Percentiles rank a stretch among this genome's conserved stretches.
Conservation (phyloP, 2,329 filamentous ascomycete genomes). For the Colletotrichum sp. region DNA sequence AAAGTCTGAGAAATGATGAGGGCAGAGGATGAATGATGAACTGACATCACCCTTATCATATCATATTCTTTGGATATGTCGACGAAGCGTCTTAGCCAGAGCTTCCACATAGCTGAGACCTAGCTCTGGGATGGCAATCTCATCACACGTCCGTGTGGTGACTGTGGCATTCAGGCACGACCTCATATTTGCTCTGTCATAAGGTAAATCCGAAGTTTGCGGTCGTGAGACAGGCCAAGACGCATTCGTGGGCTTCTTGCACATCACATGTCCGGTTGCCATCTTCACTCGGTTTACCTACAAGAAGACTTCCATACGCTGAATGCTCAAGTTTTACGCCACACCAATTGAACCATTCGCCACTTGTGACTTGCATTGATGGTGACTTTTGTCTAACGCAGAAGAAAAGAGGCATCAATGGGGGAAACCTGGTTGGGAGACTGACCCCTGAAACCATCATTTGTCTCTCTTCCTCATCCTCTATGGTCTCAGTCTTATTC, state of each 20-base stretch:
- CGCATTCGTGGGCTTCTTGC: rapidly evolving
- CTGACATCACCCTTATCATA: rapidly evolving
- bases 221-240: rapidly evolving
- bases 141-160: no score
- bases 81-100: neutral
- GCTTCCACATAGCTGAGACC: no score
- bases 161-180: no score
- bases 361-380: neutral
- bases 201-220: rapidly evolving
- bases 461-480: rapidly evolving
- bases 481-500: neutral
- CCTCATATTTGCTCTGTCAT: rapidly evolving
- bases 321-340: neutral
- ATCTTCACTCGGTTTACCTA: neutral
- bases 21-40: no score
- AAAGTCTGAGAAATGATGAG: rapidly evolving
- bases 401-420: neutral
- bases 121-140: no score
- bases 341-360: neutral
- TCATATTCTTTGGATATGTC: neutral
- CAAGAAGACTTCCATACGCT: rapidly evolving
- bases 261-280: rapidly evolving
- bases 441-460: neutral
- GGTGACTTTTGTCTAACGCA: neutral
- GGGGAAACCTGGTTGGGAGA: rapidly evolving